Evolutionary conservation across 2,329 filamentous ascomycete species (phyloP).

Genomic region (Beauveria bassiana): DNA sequence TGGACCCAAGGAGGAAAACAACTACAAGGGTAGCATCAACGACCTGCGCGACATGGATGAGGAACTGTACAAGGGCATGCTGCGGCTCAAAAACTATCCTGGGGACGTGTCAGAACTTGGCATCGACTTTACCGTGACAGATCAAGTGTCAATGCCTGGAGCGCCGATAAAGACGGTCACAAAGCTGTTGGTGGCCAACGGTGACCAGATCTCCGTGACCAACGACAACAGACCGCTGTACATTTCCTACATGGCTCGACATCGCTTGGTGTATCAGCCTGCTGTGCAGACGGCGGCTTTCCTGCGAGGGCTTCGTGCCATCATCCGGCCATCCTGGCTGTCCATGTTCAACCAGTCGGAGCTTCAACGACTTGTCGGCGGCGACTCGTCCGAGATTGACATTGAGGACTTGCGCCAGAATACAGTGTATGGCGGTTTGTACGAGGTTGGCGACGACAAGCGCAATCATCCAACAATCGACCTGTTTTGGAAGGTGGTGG

Average conservation of each 20-base stretch:
- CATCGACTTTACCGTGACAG: constrained; percentile 84
- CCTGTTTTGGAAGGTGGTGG: constrained; percentile 89
- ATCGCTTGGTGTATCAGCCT: constrained; percentile 76
- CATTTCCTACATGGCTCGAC: constrained; percentile 82
- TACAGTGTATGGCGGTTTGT: constrained; percentile 82
- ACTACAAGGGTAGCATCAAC: constrained; percentile 88
- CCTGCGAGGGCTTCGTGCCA: constrained; percentile 72
- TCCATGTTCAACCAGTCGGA: constrained; percentile 98
- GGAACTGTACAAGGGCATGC: constrained; percentile 78
- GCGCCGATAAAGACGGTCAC: constrained; percentile 55
- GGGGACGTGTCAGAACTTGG: constrained; percentile 65
- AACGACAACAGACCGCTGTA: constrained; percentile 93
- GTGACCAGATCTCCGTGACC: constrained; percentile 70
- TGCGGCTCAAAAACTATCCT: constrained; percentile 74
- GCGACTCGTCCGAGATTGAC: constrained; percentile 78
- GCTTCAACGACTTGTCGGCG: constrained; percentile 85
- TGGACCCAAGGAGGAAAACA: constrained; percentile 53
- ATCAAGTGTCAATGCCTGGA: constrained; percentile 46
- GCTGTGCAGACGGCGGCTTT: constrained; percentile 79
- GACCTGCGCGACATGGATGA: constrained; percentile 90
- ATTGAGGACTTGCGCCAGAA: constrained; percentile 77
- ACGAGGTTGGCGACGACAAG: constrained; percentile 80
- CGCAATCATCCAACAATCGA: constrained; percentile 77
- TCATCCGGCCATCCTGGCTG: constrained; percentile 88
- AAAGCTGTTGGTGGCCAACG: constrained; percentile 67